Conservation (phyloP, 2,329 filamentous ascomycete genomes). For the Diaporthe amygdali region DNA sequence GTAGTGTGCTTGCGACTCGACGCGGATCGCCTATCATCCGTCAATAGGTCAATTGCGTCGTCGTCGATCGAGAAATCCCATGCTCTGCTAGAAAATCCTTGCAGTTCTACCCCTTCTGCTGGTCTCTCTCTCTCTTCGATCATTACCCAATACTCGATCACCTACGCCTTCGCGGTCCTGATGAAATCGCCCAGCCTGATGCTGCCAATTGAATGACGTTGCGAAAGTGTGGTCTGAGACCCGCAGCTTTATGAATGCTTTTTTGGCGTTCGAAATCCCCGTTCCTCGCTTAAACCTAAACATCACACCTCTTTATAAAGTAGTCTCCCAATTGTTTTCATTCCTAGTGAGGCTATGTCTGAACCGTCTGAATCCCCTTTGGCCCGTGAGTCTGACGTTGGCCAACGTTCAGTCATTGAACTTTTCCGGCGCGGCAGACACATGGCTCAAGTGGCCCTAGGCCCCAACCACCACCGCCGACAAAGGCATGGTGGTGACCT, state of each 20-base stretch:
- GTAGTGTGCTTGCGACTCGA: neutral
- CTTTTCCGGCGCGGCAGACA: slow-evolving; percentile 1
- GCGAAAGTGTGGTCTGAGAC: neutral
- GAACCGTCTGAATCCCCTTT: neutral
- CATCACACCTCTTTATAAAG: neutral
- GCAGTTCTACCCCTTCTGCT: neutral
- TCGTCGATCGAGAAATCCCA: neutral
- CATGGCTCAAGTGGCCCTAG: slow-evolving; percentile 6
- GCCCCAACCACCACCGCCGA: slow-evolving; percentile 1
- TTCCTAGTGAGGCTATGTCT: neutral
- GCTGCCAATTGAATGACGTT: slow-evolving; percentile 4
- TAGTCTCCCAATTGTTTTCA: no score
- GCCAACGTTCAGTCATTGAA: slow-evolving; percentile 6
- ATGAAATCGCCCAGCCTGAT: neutral
- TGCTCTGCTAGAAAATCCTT: neutral
- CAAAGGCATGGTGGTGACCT: neutral
- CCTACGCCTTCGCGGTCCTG: neutral
- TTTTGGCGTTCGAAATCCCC: neutral
- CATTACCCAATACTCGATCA: neutral
- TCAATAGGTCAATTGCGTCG: neutral
- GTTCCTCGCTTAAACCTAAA: neutral
- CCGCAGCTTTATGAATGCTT: neutral
- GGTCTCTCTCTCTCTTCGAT: neutral
- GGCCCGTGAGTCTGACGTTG: slow-evolving; percentile 1
- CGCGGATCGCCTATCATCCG: neutral